Evolutionary conservation across 140 eudicot species (phyloP).

Genomic region (Flaveria floridana): DNA sequence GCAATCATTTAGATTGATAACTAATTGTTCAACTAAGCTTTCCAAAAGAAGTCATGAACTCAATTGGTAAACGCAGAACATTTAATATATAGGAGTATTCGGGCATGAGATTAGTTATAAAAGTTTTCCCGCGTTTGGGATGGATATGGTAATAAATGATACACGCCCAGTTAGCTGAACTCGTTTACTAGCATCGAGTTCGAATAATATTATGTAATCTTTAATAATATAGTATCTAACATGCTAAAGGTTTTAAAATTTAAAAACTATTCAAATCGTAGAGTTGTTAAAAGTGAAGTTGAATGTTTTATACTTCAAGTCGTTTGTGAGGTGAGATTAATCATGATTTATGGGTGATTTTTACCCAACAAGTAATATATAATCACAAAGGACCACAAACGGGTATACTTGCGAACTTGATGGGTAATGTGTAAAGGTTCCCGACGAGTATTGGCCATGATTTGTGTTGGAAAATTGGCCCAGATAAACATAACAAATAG

Average conservation of each 20-base stretch:
- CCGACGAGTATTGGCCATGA: neutral
- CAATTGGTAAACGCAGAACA: neutral
- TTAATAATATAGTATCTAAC: neutral
- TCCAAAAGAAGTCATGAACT: neutral
- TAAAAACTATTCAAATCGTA: neutral
- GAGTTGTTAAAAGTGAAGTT: neutral
- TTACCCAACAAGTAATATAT: neutral
- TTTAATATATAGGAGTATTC: neutral
- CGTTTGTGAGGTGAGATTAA: neutral
- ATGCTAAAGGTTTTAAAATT: neutral
- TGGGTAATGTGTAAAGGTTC: neutral
- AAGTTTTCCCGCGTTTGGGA: neutral
- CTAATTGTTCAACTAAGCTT: neutral
- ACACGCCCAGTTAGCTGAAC: neutral
- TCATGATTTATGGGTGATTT: neutral
- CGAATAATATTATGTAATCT: neutral
- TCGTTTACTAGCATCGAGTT: neutral
- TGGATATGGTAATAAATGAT: neutral
- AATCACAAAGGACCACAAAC: neutral
- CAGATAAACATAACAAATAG: no score
- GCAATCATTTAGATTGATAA: neutral
- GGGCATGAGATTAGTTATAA: neutral
- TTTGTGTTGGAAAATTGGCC: no score
- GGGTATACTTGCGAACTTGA: neutral
- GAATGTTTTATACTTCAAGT: neutral